Evolutionary conservation across 23 red algal species (phyloP), one percentile per base, ranked within the genome.

Genomic region (Gracilaria caudata): DNA sequence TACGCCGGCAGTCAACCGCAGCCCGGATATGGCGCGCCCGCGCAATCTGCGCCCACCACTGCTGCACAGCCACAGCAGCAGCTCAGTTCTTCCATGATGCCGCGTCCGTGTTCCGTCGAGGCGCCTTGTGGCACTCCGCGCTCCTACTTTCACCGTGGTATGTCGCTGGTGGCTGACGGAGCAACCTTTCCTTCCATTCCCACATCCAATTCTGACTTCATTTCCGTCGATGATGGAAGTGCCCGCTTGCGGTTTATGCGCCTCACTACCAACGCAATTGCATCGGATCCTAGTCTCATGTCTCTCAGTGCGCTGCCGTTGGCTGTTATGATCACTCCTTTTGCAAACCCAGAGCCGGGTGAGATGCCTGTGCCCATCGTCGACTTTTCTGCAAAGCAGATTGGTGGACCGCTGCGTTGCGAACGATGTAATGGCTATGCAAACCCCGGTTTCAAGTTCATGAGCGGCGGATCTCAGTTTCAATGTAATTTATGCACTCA

Each of bases 371-470:
- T 90, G 32, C 87, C 70, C 11, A 44, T 82, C 23, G 93, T 95
- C 51, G 90, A 93, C 46, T 85, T 93, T 79, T 82, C 87, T 0
- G 58, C 33, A 36, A 66, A 72, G 32, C 59, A 79, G 36, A 54
- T 73, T 51, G 83, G 80, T 3, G 97, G 97, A 19, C 97, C 97
- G 61, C 85, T 95, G 24, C 92, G 97, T 36, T 99, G 97, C 55
- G 65, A 73, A 58, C 88, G 97, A 46, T 99, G 97, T 68, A 68
- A 93, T 66, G 97, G 73, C 51, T 99, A 99, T 83, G 88, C 93
- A 7, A 99, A 99, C 40, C 92, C 93, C 19, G 97, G 97, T 1
- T 94, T 99, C 59, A 90, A 81, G 37, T 99, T 95, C 49, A 85
- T 86, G 46, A 87, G 81, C 45, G 84, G 81, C 14, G 97, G 97